Conservation (phyloP, 2,329 filamentous ascomycete genomes). For the Stylonectria norvegica region DNA sequence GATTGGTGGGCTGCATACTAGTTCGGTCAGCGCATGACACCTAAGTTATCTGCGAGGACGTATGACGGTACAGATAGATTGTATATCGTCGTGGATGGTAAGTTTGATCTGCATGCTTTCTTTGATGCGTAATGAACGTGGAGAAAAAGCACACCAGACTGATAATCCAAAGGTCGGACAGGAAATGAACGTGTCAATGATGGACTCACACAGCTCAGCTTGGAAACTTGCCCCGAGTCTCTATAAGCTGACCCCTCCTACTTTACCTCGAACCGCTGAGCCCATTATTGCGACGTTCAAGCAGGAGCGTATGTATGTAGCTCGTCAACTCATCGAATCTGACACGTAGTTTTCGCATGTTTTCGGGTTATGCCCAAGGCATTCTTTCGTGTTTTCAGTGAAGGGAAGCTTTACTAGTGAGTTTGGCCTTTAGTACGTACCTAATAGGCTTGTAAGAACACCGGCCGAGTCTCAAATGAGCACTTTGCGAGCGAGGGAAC, state of each 20-base stretch:
- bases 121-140: background rate
- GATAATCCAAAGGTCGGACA: constrained; percentile 61
- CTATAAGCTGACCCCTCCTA: constrained; percentile 21
- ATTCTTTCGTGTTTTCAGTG: constrained; percentile 16
- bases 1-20: constrained; percentile 43
- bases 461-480: background rate
- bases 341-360: constrained; percentile 33
- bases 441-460: constrained; percentile 1
- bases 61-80: constrained; percentile 56
- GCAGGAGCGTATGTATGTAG: constrained; percentile 46
- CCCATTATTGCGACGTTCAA: constrained; percentile 51
- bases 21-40: constrained; percentile 55
- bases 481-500: background rate
- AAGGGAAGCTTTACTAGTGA: constrained; percentile 12
- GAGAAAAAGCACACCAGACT: constrained; percentile 48
- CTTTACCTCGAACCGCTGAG: constrained; percentile 30
- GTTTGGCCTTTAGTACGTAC: constrained; percentile 9
- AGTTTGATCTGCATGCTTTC: constrained; percentile 32
- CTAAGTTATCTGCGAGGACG: constrained; percentile 44
- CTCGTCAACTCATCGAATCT: constrained; percentile 43
- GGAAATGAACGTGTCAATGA: constrained; percentile 71
- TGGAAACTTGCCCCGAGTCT: constrained; percentile 52
- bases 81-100: constrained; percentile 60
- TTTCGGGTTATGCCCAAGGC: constrained; percentile 20
- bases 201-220: constrained; percentile 54